Evolutionary conservation across 2,329 filamentous ascomycete species (phyloP).

Genomic region (Calonectria hongkongensis): DNA sequence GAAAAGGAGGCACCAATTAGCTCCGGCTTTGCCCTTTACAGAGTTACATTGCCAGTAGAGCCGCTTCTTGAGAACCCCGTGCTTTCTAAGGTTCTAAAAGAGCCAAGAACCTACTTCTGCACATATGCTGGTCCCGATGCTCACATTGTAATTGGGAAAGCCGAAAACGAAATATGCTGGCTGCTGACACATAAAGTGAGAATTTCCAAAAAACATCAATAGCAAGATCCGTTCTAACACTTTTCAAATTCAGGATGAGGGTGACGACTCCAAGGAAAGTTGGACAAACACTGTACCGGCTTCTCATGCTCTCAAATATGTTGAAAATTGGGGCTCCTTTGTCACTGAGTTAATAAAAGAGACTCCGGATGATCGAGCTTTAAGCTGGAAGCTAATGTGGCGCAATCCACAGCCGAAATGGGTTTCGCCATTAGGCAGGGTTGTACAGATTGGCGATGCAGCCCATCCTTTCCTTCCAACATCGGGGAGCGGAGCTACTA

Average conservation of each 20-base stretch:
- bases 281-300: slow-evolving; percentile 7
- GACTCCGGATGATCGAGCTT: not conserved
- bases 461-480: slow-evolving; percentile 7
- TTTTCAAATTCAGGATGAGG: not conserved
- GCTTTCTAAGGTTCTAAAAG: not conserved
- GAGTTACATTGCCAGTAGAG: not conserved
- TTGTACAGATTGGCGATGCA: slow-evolving; percentile 16
- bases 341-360: not conserved
- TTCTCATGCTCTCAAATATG: not conserved
- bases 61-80: not conserved
- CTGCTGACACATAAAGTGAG: not conserved
- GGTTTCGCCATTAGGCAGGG: not conserved
- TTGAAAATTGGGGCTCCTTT: not conserved
- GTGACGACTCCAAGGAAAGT: slow-evolving; percentile 9
- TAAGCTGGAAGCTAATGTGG: slow-evolving; percentile 16
- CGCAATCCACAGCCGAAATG: slow-evolving; percentile 12
- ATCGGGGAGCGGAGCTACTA: slow-evolving; percentile 8
- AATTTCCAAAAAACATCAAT: no score
- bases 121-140: slow-evolving; percentile 11
- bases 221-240: not conserved
- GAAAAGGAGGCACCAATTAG: slow-evolving; percentile 16
- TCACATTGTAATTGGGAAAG: slow-evolving; percentile 2
- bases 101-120: slow-evolving; percentile 2
- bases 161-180: slow-evolving; percentile 5
- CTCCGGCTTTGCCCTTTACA: slow-evolving; percentile 10